Percentiles rank a stretch among this genome's conserved stretches.
Conservation (phyloP, 257 asterid species). For the Solanum habrochaites region DNA sequence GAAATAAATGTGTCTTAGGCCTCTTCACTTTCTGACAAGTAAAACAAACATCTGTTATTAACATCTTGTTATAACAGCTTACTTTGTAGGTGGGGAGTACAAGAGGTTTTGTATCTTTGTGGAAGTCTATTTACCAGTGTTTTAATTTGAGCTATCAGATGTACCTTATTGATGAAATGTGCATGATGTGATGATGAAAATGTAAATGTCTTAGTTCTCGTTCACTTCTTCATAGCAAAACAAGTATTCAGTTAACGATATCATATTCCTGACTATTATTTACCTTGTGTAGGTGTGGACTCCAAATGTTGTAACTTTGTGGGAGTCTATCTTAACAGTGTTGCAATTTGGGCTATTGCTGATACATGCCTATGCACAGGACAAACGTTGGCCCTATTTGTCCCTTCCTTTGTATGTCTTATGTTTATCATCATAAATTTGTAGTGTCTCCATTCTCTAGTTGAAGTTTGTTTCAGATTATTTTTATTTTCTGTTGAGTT, state of each 20-base stretch:
- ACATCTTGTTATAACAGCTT: not conserved
- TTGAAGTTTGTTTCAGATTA: not conserved
- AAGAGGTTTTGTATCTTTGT: slow-evolving; percentile 44
- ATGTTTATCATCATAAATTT: not conserved
- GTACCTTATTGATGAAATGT: not conserved
- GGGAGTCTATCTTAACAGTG: slow-evolving; percentile 84
- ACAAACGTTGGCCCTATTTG: slow-evolving; percentile 86
- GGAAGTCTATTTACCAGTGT: slow-evolving; percentile 76
- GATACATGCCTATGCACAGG: slow-evolving; percentile 89
- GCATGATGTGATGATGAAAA: not conserved
- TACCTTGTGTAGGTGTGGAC: slow-evolving; percentile 68
- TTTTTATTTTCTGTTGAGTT: not conserved
- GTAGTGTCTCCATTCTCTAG: not conserved
- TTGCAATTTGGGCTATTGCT: slow-evolving; percentile 77
- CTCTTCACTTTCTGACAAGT: not conserved
- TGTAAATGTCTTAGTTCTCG: not conserved
- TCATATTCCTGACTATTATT: not conserved
- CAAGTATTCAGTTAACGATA: not conserved
- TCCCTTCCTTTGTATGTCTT: slow-evolving; percentile 82
- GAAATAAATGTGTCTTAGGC: not conserved
- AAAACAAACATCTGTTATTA: not conserved
- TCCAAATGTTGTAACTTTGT: slow-evolving; percentile 67
- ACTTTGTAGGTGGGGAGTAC: slow-evolving; percentile 73
- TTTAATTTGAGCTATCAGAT: slow-evolving; percentile 51
- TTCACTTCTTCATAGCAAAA: not conserved